Evolutionary conservation across 83 land plant species (phyloP), one percentile per base, ranked within the genome.

Genomic region (Picea engelmannii): DNA sequence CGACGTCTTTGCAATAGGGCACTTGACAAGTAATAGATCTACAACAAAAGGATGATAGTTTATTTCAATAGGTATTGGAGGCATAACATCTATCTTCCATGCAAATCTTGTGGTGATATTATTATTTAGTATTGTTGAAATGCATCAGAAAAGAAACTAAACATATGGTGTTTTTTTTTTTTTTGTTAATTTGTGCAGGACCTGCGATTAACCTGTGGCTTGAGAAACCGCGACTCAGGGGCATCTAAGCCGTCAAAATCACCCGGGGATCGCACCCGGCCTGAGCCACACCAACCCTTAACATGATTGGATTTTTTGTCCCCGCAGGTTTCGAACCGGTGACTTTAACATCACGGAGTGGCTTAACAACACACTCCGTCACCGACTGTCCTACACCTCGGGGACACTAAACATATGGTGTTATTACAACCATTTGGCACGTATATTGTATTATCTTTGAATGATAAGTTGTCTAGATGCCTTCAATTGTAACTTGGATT

Each of bases 351-450:
- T n/a, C n/a, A n/a, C n/a, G n/a, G n/a, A n/a, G n/a, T n/a, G n/a
- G n/a, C n/a, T n/a, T n/a, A n/a, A n/a, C n/a, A n/a, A n/a, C n/a
- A n/a, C n/a, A n/a, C n/a, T n/a, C n/a, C n/a, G n/a, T n/a, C n/a
- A n/a, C n/a, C n/a, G n/a, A n/a, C n/a, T n/a, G n/a, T n/a, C n/a
- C n/a, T n/a, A n/a, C n/a, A n/a, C n/a, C n/a, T n/a, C n/a, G n/a
- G n/a, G n/a, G 90, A 88, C 95, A 97, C 86, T 97, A 93, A 17
- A 95, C 98, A 89, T 95, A 97, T 18, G 98, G 98, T 15, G 99
- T 97, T 70, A 97, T 94, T 6, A 97, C 95, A 87, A 96, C 99
- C 98, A 97, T 95, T 85, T 97, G 96, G 78, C 98, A 96, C 99
- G 95, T 97, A 81, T 95, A 94, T 66, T 91, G 97, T 58, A 97